These are phyloP conservation scores for Penicillium ochrochloron DNA, from an alignment of 495 filamentous ascomycete genomes.

Conservation along the genomic window DNA sequence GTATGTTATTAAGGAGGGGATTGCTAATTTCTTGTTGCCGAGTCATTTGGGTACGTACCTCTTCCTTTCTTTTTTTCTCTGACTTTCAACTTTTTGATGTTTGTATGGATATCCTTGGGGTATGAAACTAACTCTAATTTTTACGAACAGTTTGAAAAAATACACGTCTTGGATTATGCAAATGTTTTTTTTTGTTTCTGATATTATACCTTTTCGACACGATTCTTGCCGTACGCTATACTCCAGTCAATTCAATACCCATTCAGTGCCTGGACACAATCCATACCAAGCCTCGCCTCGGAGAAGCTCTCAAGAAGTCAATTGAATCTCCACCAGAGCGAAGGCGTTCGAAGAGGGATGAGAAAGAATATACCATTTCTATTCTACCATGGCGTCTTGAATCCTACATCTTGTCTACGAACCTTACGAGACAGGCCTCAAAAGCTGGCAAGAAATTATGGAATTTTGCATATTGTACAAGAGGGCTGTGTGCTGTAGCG, in stretches of 20 bases:
- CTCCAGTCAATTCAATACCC: background rate
- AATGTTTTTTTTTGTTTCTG: background rate
- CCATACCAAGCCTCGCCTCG: background rate
- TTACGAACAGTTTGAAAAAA: background rate
- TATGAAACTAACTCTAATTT: background rate
- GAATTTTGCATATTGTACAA: conserved; percentile 37
- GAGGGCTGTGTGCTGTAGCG: conserved; percentile 25
- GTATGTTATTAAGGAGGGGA: conserved; percentile 91
- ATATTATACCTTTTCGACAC: background rate
- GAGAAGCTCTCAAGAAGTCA: background rate
- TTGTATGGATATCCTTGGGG: background rate
- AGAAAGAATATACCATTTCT: background rate
- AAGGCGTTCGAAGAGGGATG: background rate
- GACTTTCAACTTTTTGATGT: background rate
- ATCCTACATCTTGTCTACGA: background rate
- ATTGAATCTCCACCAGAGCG: background rate
- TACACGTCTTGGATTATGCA: background rate
- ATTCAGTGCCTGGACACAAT: background rate
- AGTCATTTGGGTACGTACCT: conserved; percentile 74
- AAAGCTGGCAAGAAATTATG: conserved; percentile 20
- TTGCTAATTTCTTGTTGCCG: conserved; percentile 93
- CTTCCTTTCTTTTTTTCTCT: background rate
- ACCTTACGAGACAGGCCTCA: conserved; percentile 8
- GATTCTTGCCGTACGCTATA: background rate
- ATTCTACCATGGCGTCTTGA: background rate